These are phyloP conservation scores for Aspergillus haitiensis DNA, from an alignment of 495 filamentous ascomycete species.

Conservation along the genomic window DNA sequence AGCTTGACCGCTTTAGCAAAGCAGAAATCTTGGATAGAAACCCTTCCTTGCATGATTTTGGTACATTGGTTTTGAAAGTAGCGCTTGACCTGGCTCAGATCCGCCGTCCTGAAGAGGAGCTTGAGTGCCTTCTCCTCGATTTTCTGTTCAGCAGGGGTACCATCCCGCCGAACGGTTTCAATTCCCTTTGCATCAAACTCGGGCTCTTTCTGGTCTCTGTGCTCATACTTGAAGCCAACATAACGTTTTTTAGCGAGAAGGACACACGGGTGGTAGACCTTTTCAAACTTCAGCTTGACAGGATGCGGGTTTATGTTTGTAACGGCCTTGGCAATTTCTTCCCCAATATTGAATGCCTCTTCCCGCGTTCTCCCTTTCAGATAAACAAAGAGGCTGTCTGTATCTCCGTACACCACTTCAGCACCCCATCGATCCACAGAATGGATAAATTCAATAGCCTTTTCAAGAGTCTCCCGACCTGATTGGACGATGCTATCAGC, in stretches of 20 bases:
- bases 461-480: constrained; percentile 89
- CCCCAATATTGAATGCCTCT: constrained; percentile 88
- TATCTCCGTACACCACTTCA: constrained; percentile 97
- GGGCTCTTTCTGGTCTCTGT: constrained; percentile 70
- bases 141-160: constrained; percentile 93
- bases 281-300: constrained; percentile 96
- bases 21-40: constrained; percentile 94
- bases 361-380: constrained; percentile 82
- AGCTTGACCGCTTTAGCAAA: constrained; percentile 90
- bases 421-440: constrained; percentile 83
- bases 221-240: constrained; percentile 96
- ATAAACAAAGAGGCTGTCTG: constrained; percentile 92
- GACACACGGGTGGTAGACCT: constrained; percentile 93
- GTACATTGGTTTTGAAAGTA: constrained; percentile 90
- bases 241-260: constrained; percentile 97
- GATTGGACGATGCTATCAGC: constrained; percentile 98
- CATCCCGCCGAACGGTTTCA: constrained; percentile 92
- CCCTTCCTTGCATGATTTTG: constrained; percentile 87
- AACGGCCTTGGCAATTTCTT: constrained; percentile 86
- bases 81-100: constrained; percentile 83
- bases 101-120: constrained; percentile 83
- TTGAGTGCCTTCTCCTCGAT: constrained; percentile 94
- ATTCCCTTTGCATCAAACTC: constrained; percentile 98
- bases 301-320: constrained; percentile 90
- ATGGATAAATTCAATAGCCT: constrained; percentile 90